Evolutionary conservation across 306 rosid genomes (phyloP).

Genomic region (Sicyos edulis): DNA sequence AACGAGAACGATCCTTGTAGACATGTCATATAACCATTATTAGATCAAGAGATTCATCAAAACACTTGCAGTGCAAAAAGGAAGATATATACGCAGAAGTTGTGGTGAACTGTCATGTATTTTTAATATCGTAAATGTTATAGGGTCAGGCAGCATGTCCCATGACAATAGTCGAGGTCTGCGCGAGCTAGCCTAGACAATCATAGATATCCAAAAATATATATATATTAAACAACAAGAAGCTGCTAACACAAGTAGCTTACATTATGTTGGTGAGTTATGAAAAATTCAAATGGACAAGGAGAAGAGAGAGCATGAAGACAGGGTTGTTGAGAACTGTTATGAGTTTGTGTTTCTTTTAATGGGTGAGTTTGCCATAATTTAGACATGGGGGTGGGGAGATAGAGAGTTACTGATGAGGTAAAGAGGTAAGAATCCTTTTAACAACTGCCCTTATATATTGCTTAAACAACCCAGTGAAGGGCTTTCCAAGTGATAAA

Average conservation of each 20-base stretch:
- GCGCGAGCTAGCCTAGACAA: too few relatives aligned
- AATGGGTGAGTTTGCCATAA: slow-evolving; percentile 13
- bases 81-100: too few relatives aligned
- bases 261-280: slow-evolving; percentile 7
- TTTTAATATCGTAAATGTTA: too few relatives aligned
- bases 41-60: not conserved
- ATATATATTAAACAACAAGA: too few relatives aligned
- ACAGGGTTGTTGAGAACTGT: not conserved
- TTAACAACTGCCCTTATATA: slow-evolving; percentile 17
- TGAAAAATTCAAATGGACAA: not conserved
- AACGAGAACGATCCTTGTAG: too few relatives aligned
- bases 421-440: slow-evolving; percentile 13
- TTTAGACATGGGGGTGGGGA: slow-evolving; percentile 4
- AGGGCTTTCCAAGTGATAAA: slow-evolving; percentile 35
- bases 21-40: not conserved
- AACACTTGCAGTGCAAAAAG: not conserved
- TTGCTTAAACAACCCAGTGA: slow-evolving; percentile 3
- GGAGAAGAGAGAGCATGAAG: not conserved
- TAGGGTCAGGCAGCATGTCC: too few relatives aligned
- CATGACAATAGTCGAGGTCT: too few relatives aligned
- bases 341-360: not conserved
- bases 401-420: not conserved
- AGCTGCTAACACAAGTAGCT: not conserved
- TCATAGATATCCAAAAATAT: too few relatives aligned
- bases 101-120: too few relatives aligned